Base-by-base conservation (phyloP, 75 land plant species). In the Sequoiadendron giganteum region DNA sequence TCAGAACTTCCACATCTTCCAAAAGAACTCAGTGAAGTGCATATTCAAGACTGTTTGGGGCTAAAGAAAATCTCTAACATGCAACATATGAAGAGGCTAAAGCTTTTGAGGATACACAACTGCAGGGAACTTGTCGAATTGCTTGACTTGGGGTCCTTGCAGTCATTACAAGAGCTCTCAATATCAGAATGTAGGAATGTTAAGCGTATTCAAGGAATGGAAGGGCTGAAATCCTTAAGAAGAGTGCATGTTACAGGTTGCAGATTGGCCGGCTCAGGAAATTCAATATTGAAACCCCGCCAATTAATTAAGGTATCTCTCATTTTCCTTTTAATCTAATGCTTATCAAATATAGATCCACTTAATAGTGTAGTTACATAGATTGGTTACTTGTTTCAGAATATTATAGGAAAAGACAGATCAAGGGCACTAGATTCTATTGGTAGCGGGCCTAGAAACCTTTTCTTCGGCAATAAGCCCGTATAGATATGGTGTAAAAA, bases 271-370 rank as follows among this genome's bases (percentile, higher is more conserved):
- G 1, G 16, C 0, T 52, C 55, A 52, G 16, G 16, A 82, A 82
- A 16, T 15, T 52, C 55, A 52, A 14, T 52, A 14, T 52, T 82
- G 86, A 85, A 32, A 38, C 86, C 68, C 9, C 39, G 21, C 25
- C 68, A 36, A 55, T 85, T 85, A 56, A 85, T 85, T 42, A 85
- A 85, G 86, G 86, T 55, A 55, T 36, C 86, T 32, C 42, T 55
- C 65, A 82, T 82, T 45, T 43, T 82, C 30, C 84, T 47, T 3
- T 45, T 25, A 52, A 0, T 3, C 16, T 25, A 47, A 11, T 11
- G 11, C 10, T 47, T 39, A 39, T 82, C 14, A 47, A 3, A 28
- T 82, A 82, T 10, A 47, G 52, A 1, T 47, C 3, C 15, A 82
- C 6, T n/a, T 11, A 80, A 42, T 7, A 25, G 48, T 25, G 30